Conservation (phyloP, 345 rosid genomes). For the Firmiana major region DNA sequence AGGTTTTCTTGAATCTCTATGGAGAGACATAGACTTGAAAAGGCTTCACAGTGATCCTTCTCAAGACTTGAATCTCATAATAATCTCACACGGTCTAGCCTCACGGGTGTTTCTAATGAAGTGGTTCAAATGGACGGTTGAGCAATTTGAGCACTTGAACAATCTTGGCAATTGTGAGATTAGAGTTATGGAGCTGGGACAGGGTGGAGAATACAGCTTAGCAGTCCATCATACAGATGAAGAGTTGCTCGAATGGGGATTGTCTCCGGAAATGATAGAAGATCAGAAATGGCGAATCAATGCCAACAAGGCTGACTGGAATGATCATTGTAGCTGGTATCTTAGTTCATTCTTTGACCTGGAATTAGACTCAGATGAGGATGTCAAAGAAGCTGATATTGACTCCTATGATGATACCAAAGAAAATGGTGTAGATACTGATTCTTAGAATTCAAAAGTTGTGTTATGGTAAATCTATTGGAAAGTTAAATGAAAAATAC, state of each 20-base stretch:
- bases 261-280: conserved; percentile 76
- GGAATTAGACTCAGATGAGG: conserved; percentile 26
- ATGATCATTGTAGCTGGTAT: conserved; percentile 66
- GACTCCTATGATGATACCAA: not conserved
- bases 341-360: conserved; percentile 62
- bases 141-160: conserved; percentile 73
- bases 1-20: conserved; percentile 91
- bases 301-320: conserved; percentile 63
- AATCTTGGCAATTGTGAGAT: conserved; percentile 71
- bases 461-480: not conserved
- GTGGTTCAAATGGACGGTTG: conserved; percentile 98
- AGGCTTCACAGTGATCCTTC: conserved; percentile 58
- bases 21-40: conserved; percentile 95
- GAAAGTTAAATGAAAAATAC: not conserved
- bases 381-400: not conserved
- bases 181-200: conserved; percentile 80
- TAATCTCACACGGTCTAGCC: conserved; percentile 77
- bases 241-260: conserved; percentile 77
- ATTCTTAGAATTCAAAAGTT: not conserved
- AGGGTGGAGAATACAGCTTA: conserved; percentile 81
- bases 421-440: not conserved
- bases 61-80: conserved; percentile 75
- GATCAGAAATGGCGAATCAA: conserved; percentile 77
- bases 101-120: conserved; percentile 91
- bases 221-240: conserved; percentile 77